Base-by-base conservation (phyloP, 2,329 filamentous ascomycete genomes). In the Pseudophaeomoniella oleicola region DNA sequence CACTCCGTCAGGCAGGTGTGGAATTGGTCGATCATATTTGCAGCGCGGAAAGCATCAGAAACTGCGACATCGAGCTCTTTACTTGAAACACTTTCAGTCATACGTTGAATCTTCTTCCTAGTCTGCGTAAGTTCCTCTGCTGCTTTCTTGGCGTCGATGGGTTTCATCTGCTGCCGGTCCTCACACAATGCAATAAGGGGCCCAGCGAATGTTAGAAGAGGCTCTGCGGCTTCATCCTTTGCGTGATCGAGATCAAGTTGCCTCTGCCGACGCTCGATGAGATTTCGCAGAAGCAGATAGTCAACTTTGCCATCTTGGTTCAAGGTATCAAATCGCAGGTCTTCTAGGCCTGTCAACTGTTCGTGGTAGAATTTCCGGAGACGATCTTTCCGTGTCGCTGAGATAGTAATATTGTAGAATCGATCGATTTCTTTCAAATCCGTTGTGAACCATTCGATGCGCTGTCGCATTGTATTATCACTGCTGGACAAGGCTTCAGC, bases 391-490 rank as follows among this genome's bases (percentile, higher is more conserved):
- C 68, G 58, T 2, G 47, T 50, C 0, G 53, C 44, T 0, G 69
- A 71, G 29, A 64, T 57, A 1, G 51, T 50, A 40, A 72, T 60
- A 35, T 61, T 64, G 51, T 71, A 70, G 45, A 68, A 72, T 1
- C 48, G 50, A 5, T 59, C 48, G 2, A 74, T 51, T n/a, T 70
- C 62, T 5, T 51, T 41, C 2, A 69, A 41, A 38, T 74, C 70
- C 19, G 55, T 52, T 2, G 47, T 49, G 3, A 71, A 54, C 5
- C 64, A 59, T 6, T 56, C 48, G 11, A 71, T 59, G 15, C 61
- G 57, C 30, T 66, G 59, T 19, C 51, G 43, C 46, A 66, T 34
- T 12, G 16, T 17, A 12, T 19, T 19, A 13, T 17, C 32, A 32
- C 13, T 14, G n/a, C n/a, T n/a, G n/a, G n/a, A n/a, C n/a, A n/a